Evolutionary conservation across 495 filamentous ascomycete species (phyloP), one percentile per base, ranked within the genome.

Genomic region (Wilcoxina mikolae): DNA sequence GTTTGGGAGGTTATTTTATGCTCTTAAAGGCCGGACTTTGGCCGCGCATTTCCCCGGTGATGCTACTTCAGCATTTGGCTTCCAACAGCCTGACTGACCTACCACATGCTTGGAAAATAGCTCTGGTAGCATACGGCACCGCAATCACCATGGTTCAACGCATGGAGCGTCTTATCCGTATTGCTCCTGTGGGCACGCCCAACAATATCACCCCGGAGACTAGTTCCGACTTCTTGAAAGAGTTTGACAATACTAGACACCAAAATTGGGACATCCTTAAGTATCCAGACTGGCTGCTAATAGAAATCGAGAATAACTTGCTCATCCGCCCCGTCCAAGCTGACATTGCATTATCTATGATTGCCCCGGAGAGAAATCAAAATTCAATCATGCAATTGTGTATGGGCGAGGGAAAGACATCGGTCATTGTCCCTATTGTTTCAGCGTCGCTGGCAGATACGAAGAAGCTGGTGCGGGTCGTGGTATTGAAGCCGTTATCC

Each of bases 381-480:
- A 85, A 80, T 60, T 64, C 71, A 0, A 76, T 79, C 12, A 69
- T 85, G 65, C 82, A 87, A 59, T 68, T 87, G 50, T 84, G 84
- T 58, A 86, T 86, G 82, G 83, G 83, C 0, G 74, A 83, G 60
- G 83, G 83, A 0, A 87, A 87, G 58, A 80, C 80, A 0, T 80
- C 79, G 0, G 76, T 84, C 1, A 83, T 87, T 51, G 73, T 84
- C 2, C 81, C 83, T 0, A 75, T 81, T 39, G 74, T 81, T 5
- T 73, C 78, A 3, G 71, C 72, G 0, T 64, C 67, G 2, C 61
- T 85, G 15, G 80, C 79, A 0, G 65, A 85, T 58, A 68, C 70
- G 0, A 56, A 56, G 0, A 69, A 65, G 17, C 68, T 86, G 0
- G 72, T 75, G 0, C 66, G 81, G 11, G 71, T 85, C 0, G 60